These are phyloP conservation scores for Kockiozyma suomiensis DNA, from an alignment of 805 yeast genomes.

Conservation along the genomic window DNA sequence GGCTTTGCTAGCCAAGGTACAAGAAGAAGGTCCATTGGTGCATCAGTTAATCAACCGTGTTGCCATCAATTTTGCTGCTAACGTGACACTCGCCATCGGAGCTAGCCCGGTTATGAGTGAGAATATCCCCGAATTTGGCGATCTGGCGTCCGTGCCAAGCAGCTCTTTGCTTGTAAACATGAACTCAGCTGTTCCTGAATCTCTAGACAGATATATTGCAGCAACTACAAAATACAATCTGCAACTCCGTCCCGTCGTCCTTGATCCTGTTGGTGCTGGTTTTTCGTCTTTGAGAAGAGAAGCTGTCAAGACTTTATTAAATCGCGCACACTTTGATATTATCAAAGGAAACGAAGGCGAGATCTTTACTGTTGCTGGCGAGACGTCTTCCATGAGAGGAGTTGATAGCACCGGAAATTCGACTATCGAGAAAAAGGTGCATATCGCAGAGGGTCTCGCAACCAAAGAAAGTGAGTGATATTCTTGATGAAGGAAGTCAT, in stretches of 20 bases:
- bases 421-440: conserved; percentile 50
- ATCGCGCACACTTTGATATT: conserved; percentile 58
- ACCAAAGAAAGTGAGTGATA: conserved; percentile 15
- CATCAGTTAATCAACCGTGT: conserved; percentile 89
- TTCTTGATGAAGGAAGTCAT: background rate
- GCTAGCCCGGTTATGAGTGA: conserved; percentile 92
- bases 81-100: conserved; percentile 79
- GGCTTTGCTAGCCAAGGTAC: conserved; percentile 38
- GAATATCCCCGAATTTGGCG: conserved; percentile 63
- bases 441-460: conserved; percentile 25
- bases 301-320: conserved; percentile 54
- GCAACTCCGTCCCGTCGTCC: conserved; percentile 62
- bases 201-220: conserved; percentile 47
- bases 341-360: conserved; percentile 90
- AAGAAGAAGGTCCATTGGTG: conserved; percentile 57
- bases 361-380: conserved; percentile 61
- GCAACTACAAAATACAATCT: conserved; percentile 65
- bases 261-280: conserved; percentile 94
- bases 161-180: conserved; percentile 68
- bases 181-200: conserved; percentile 62
- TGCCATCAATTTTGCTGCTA: conserved; percentile 87
- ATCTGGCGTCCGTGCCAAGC: conserved; percentile 59
- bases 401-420: conserved; percentile 52
- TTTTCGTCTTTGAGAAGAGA: conserved; percentile 64
- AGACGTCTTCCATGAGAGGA: conserved; percentile 60